Base-by-base conservation (phyloP, 345 rosid species). In the Chamaenerion angustifolium region DNA sequence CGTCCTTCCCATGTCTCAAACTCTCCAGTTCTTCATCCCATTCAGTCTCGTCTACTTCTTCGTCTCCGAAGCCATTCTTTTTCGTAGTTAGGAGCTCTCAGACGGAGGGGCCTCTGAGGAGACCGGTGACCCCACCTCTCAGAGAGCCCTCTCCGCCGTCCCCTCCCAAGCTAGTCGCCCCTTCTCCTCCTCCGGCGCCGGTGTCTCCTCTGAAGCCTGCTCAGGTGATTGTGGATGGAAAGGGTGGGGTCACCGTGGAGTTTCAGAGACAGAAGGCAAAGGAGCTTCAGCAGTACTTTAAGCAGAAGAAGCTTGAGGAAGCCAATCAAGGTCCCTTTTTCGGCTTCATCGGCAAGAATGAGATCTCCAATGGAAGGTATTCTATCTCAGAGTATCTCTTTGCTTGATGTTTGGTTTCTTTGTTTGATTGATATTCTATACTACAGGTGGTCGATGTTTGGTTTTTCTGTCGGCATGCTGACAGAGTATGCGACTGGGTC, bases 391-490 rank as follows among this genome's bases (percentile, higher is more conserved):
- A n/a, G n/a, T n/a, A n/a, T n/a, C n/a, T n/a, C n/a, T n/a, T n/a
- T n/a, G n/a, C n/a, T n/a, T n/a, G n/a, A n/a, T n/a, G n/a, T n/a
- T n/a, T n/a, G n/a, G n/a, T n/a, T n/a, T n/a, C n/a, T n/a, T n/a
- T n/a, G n/a, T n/a, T n/a, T n/a, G n/a, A n/a, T n/a, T n/a, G n/a
- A n/a, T n/a, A n/a, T n/a, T n/a, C n/a, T n/a, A n/a, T n/a, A n/a
- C n/a, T n/a, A n/a, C n/a, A n/a, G 96, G 76, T 87, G 96, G 96
- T 94, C 96, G 0, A 83, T 87, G 96, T 87, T 87, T 54, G 96
- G 96, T 56, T 87, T 87, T 8, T 94, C 96, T 0, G 94, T 87
- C 11, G 96, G 96, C 45, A 64, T 87, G 96, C 72, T 87, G 16
- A 87, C 96, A 3, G 96, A 87, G 71, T 87, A 81, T 57, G 96